These are phyloP conservation scores for Starmera dryadoides DNA, from an alignment of 805 yeast species.

Conservation along the genomic window DNA sequence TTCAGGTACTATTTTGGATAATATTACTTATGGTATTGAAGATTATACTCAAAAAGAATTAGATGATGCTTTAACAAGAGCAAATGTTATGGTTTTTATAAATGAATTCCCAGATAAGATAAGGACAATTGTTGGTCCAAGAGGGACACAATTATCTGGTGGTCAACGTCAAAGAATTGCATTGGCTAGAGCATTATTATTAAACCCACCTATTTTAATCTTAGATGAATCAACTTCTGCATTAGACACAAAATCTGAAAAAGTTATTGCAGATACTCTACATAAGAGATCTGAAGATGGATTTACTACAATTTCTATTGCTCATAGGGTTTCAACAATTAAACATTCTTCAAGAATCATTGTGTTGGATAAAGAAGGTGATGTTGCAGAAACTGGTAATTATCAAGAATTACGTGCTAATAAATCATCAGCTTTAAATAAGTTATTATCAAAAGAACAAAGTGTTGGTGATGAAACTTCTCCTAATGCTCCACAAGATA, in stretches of 20 bases:
- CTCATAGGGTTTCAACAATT: slow-evolving; percentile 86
- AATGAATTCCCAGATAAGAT: slow-evolving; percentile 72
- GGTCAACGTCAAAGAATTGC: slow-evolving; percentile 95
- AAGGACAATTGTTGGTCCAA: slow-evolving; percentile 78
- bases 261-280: slow-evolving; percentile 72
- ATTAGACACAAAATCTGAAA: slow-evolving; percentile 81
- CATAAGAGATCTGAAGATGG: slow-evolving; percentile 45
- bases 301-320: slow-evolving; percentile 78
- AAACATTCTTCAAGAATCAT: slow-evolving; percentile 74
- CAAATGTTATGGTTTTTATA: slow-evolving; percentile 70
- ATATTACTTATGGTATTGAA: slow-evolving; percentile 65
- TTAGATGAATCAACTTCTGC: slow-evolving; percentile 96
- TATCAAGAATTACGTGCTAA: slow-evolving; percentile 44
- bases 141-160: slow-evolving; percentile 86
- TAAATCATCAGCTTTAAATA: slow-evolving; percentile 25
- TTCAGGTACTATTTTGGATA: slow-evolving; percentile 79
- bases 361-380: slow-evolving; percentile 69
- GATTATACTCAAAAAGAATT: slow-evolving; percentile 54
- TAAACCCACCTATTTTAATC: slow-evolving; percentile 73
- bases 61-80: slow-evolving; percentile 51
- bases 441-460: slow-evolving; percentile 25
- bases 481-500: not conserved
- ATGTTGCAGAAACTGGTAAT: slow-evolving; percentile 65
- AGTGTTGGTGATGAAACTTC: slow-evolving; percentile 3
- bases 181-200: slow-evolving; percentile 76